Base-by-base conservation (phyloP, 129 eudicot genomes). In the Mikania micrantha region DNA sequence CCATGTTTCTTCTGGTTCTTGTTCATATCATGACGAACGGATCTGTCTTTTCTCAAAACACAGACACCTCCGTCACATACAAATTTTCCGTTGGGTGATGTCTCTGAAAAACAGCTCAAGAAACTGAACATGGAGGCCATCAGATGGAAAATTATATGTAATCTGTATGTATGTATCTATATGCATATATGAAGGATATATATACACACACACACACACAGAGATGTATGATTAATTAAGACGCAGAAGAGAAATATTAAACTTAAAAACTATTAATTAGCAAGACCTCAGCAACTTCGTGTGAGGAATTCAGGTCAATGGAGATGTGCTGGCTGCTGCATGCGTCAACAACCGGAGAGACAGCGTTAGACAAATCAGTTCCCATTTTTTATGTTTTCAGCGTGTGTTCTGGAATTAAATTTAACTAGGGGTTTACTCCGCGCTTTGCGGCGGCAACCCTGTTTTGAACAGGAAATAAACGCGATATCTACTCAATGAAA, bases 1-100 rank as follows among this genome's bases (percentile, higher is more conserved):
- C 80, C 57, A 25, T 68, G 74, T 47, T 67, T 71, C 54, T 76
- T 70, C 67, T 57, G 63, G 16, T 10, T 34, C 63, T 36, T 75
- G 52, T 74, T 67, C 56, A 6, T 48, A 66, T 39, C 72, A 67
- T 45, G 7, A 5, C 68, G 27, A 3, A 41, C 16, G 9, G 80
- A 69, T 69, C 28, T 48, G 4, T 15, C 19, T 67, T 62, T 69
- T 48, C 80, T 76, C 36, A 76, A 13, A 69, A 76, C 75, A 69
- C 80, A 76, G 10, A 69, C 80, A 76, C 69, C 80, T 61, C 80
- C 75, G 6, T 76, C 70, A 12, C 80, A 76, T 5, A 76, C 80
- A 19, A 36, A 69, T 61, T 76, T 76, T 27, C 65, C 64, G 52
- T 65, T 12, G 9, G 75, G 70, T 29, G 75, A 60, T 28, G 75